Evolutionary conservation across 495 filamentous ascomycete genomes (phyloP), one percentile per base, ranked within the genome.

Genomic region (Niebla homalea): DNA sequence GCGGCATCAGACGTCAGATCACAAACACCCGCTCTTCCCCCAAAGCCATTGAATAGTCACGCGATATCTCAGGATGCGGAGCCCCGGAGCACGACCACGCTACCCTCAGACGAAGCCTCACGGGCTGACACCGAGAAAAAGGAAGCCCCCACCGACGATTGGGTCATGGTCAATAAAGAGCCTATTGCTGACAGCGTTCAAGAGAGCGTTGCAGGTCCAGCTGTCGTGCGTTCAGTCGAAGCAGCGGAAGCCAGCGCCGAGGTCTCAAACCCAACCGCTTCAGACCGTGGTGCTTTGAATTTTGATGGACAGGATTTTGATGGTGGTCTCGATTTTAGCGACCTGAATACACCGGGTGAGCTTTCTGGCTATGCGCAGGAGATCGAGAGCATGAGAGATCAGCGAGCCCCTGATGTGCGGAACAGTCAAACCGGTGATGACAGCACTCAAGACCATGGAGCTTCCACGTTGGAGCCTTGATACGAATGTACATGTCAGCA

Each of bases 331-430:
- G 65, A 69, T 52, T 77, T 79, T 46, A 73, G 70, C 55, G 76
- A 75, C 54, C 72, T 83, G 51, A 75, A 81, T 55, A 74, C 72
- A 29, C 77, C 78, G 0, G 78, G 79, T 5, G 77, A 80, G 63
- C 78, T 75, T 8, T 74, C 76, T 5, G 76, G 75, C 15, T 82
- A 73, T 52, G 69, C 63, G n/a, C 70, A 73, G 43, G 72, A 74
- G 43, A 66, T 74, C 36, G 76, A 70, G 37, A 72, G 6, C 22
- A 48, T 48, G 45, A 36, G 25, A 15, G 29, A 48, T 36, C 45
- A 36, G 16, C 25, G 36, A 7, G 45, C 8, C 39, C 18, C 39
- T 21, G 83, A 89, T 35, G 71, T 75, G 7, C 75, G 76, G 49
- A 79, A 79, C 40, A 75, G 29, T 12, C 29, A 7, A 32, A 32